Conservation (phyloP, 2,329 filamentous ascomycete species). For the Tolypocladium endophyticum region DNA sequence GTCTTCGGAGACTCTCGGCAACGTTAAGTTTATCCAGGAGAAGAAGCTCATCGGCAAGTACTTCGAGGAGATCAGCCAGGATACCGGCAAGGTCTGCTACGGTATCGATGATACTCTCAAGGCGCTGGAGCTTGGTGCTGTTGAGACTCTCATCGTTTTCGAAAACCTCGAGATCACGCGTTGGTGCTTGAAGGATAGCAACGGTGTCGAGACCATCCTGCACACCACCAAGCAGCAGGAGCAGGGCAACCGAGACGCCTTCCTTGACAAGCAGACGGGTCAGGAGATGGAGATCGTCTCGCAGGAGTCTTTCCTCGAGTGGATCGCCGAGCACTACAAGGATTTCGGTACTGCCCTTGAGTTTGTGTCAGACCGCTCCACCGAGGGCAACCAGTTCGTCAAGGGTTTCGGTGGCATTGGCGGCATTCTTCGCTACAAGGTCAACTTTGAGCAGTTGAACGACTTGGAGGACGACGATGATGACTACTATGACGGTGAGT, state of each 20-base stretch:
- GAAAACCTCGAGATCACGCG: conserved; percentile 94
- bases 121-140: conserved; percentile 88
- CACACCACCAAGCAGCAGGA: conserved; percentile 81
- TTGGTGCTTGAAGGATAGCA: conserved; percentile 76
- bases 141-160: conserved; percentile 90
- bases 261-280: conserved; percentile 91
- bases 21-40: conserved; percentile 99
- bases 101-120: conserved; percentile 97
- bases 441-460: conserved; percentile 98
- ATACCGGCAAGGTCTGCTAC: conserved; percentile 94
- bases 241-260: conserved; percentile 60
- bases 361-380: conserved; percentile 95
- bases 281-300: conserved; percentile 94
- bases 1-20: conserved; percentile 87
- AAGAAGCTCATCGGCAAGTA: conserved; percentile 99
- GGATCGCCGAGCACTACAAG: conserved; percentile 97
- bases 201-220: conserved; percentile 61
- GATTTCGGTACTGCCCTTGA: conserved; percentile 93
- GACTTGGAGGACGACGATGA: conserved; percentile 91
- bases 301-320: conserved; percentile 92
- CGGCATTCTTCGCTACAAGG: conserved; percentile 95
- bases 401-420: conserved; percentile 99
- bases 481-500: conserved; percentile 70
- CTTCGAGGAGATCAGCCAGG: conserved; percentile 98
- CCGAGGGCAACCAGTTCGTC: conserved; percentile 98